A percentile compares a stretch with the other conserved stretches of the same genome.
These are phyloP conservation scores for Ottelia alismoides DNA, from an alignment of 106 monocot genomes.

Conservation along the genomic window DNA sequence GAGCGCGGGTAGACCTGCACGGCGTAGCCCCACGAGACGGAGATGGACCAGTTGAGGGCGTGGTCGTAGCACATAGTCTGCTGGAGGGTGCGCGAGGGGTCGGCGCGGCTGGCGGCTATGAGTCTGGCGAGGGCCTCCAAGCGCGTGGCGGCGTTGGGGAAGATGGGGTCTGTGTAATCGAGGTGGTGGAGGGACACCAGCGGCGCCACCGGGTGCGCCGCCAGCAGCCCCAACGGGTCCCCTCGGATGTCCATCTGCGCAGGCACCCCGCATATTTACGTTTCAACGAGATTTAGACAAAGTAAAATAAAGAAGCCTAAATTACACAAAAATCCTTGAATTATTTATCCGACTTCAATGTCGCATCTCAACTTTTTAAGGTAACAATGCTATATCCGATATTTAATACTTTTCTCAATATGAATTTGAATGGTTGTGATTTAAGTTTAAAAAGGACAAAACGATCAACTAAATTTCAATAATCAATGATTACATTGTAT, in stretches of 20 bases:
- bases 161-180: conserved; percentile 38
- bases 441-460: too few species aligned
- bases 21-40: conserved; percentile 85
- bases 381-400: too few species aligned
- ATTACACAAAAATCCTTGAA: too few species aligned
- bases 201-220: conserved; percentile 79
- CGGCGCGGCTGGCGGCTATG: conserved; percentile 22
- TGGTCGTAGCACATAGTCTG: conserved; percentile 64
- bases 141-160: conserved; percentile 15
- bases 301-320: too few species aligned
- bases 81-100: conserved; percentile 50
- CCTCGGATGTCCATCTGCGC: conserved; percentile 57
- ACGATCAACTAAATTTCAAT: too few species aligned
- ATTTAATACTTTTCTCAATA: too few species aligned
- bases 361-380: too few species aligned
- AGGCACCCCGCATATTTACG: too few species aligned
- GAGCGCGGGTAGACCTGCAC: conserved; percentile 51
- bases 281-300: too few species aligned
- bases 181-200: conserved; percentile 85
- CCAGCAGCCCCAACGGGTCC: conserved; percentile 60
- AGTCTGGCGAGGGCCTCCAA: conserved; percentile 38
- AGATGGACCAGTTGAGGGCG: conserved; percentile 44
- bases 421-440: too few species aligned
- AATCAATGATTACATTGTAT: too few species aligned
- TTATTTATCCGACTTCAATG: too few species aligned